phyloP scores from a whole-genome alignment of 148 eudicot genomes.

The Vaccinium corymbosum region DNA sequence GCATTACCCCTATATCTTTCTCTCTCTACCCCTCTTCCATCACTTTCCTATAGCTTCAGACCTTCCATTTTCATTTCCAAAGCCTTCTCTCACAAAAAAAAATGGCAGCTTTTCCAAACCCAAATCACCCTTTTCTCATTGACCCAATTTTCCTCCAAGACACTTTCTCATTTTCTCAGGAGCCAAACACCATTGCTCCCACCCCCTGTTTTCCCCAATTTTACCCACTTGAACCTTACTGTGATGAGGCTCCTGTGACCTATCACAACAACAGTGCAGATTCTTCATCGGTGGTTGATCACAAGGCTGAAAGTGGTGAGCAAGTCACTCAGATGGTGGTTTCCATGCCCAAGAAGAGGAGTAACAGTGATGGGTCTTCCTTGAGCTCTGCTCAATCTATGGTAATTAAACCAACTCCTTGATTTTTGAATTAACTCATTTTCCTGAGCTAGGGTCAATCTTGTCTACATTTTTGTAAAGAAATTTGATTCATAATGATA shows the following conservation, averaged over 20 bases:
- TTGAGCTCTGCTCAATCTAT: conserved; percentile 38
- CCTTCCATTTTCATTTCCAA: conserved; percentile 14
- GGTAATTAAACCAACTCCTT: conserved; percentile 24
- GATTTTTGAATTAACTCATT: neutral
- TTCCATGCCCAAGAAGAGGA: conserved; percentile 37
- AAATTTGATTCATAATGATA: neutral
- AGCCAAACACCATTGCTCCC: conserved; percentile 4
- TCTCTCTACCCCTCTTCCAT: neutral
- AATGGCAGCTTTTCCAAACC: conserved; percentile 35
- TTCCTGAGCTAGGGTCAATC: neutral
- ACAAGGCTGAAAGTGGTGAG: conserved; percentile 27
- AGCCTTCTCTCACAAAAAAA: neutral
- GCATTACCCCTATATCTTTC: neutral
- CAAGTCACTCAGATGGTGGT: conserved; percentile 19
- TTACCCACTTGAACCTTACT: neutral
- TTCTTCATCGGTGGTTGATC: conserved; percentile 36
- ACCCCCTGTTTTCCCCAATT: conserved; percentile 17
- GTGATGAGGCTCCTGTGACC: conserved; percentile 18
- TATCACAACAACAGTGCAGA: conserved; percentile 30
- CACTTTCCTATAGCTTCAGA: neutral
- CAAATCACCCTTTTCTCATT: conserved; percentile 21
- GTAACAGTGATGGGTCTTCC: conserved; percentile 29
- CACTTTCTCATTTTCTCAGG: neutral
- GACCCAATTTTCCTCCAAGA: conserved; percentile 19
- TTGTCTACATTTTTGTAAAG: neutral